A percentile compares a stretch with the other conserved stretches of the same genome.
Conservation (phyloP, 148 eudicot genomes). For the Spergularia marina region DNA sequence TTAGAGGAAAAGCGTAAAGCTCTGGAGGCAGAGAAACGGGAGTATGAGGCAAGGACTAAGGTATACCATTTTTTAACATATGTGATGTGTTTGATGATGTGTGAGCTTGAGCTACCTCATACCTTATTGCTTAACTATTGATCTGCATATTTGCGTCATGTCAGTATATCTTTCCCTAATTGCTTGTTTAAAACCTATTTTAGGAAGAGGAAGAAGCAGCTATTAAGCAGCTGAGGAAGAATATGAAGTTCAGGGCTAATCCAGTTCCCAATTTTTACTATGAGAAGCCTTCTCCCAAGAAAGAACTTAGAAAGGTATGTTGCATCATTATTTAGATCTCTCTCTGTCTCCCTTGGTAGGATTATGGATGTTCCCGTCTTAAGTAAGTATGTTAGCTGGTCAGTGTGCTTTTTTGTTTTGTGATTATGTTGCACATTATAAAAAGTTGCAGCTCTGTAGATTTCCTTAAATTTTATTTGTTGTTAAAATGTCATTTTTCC, state of each 20-base stretch:
- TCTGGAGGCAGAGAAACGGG: conserved; percentile 72
- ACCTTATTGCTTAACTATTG: neutral
- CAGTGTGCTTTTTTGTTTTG: neutral
- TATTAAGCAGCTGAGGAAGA: conserved; percentile 76
- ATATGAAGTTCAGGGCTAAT: conserved; percentile 71
- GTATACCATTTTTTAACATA: conserved; percentile 28
- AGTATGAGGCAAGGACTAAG: conserved; percentile 82
- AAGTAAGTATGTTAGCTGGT: neutral
- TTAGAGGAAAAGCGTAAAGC: conserved; percentile 86
- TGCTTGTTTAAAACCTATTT: neutral
- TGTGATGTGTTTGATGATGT: neutral
- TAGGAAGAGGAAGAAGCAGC: conserved; percentile 89
- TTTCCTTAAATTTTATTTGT: neutral
- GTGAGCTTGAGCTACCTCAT: neutral
- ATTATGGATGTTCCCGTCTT: neutral
- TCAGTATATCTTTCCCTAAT: neutral
- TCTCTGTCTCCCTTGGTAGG: neutral
- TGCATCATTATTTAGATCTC: neutral
- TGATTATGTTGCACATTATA: neutral
- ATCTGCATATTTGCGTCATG: conserved; percentile 10
- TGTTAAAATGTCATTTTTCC: neutral
- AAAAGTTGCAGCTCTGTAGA: neutral
- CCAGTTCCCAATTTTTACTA: conserved; percentile 89
- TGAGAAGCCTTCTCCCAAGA: conserved; percentile 88
- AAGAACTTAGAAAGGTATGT: conserved; percentile 86